Percentiles rank a stretch among this genome's conserved stretches.
These are phyloP conservation scores for Coemansia reversa DNA, from an alignment of 192 early-diverging fungal genomes.

Conservation along the genomic window DNA sequence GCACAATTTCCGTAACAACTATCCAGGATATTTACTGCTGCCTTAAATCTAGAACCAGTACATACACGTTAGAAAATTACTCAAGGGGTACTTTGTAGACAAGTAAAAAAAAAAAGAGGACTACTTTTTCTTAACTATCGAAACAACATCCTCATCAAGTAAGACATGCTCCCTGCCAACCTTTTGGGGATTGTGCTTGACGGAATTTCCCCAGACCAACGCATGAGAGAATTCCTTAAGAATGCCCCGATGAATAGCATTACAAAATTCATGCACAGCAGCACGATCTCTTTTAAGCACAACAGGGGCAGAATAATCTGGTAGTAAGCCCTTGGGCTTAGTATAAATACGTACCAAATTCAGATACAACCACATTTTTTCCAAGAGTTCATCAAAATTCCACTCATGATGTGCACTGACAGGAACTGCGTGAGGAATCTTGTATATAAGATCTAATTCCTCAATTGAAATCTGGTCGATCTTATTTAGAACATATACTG, in stretches of 20 bases:
- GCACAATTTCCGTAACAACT: too few species aligned
- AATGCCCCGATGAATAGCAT: conserved; percentile 93
- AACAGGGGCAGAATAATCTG: conserved; percentile 92
- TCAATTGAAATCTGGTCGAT: conserved; percentile 96
- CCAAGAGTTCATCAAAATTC: conserved; percentile 98
- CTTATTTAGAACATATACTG: conserved; percentile 97
- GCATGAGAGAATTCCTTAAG: conserved; percentile 90
- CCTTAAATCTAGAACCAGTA: too few species aligned
- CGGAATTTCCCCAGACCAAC: conserved; percentile 92
- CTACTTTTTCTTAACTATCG: conserved; percentile 69
- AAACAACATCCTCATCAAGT: conserved; percentile 96
- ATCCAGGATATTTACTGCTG: too few species aligned
- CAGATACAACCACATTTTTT: conserved; percentile 76
- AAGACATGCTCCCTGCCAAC: conserved; percentile 92
- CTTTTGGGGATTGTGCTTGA: conserved; percentile 97
- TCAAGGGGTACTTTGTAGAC: too few species aligned
- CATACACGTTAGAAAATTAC: too few species aligned
- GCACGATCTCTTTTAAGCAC: conserved; percentile 72
- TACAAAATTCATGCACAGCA: conserved; percentile 90
- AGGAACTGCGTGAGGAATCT: conserved; percentile 92
- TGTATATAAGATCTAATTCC: conserved; percentile 94
- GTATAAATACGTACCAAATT: conserved; percentile 83
- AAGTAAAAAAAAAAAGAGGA: neutral
- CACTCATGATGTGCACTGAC: conserved; percentile 77
- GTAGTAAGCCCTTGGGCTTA: conserved; percentile 92